Evolutionary conservation across 106 monocot genomes (phyloP).

Genomic region (Allium cepa): DNA sequence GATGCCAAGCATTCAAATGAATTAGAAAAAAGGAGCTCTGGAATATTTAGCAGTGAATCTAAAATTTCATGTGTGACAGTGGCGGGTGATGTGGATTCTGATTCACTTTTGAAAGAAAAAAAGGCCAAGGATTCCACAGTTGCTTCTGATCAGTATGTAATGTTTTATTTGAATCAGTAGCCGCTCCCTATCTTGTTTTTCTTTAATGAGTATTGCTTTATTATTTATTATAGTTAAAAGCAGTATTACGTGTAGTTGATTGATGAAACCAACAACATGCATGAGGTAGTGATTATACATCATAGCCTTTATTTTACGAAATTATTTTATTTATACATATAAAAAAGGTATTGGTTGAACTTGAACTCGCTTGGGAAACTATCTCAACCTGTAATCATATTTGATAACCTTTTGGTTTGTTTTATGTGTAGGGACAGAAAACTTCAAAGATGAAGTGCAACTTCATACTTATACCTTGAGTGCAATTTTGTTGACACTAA

Average conservation of each 20-base stretch:
- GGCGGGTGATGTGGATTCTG: not conserved
- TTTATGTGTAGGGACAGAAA: no score
- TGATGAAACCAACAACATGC: not conserved
- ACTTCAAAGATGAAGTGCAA: no score
- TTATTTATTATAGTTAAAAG: not conserved
- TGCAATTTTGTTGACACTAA: no score
- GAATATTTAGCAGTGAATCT: not conserved
- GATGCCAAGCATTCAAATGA: not conserved
- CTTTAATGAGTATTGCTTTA: not conserved
- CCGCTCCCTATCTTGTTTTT: not conserved
- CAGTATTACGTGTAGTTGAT: not conserved
- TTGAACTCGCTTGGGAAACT: no score
- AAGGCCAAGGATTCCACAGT: not conserved
- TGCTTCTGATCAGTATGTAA: conserved; percentile 3
- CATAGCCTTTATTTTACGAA: no score
- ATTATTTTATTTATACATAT: no score
- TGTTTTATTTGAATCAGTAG: no score
- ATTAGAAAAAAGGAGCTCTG: not conserved
- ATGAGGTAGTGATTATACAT: no score
- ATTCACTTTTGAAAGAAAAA: not conserved
- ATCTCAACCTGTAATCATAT: no score
- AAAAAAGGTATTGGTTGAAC: no score
- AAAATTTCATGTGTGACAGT: not conserved
- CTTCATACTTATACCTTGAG: no score
- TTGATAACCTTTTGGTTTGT: no score